Conservation (phyloP, 345 rosid genomes). For the Firmiana major region DNA sequence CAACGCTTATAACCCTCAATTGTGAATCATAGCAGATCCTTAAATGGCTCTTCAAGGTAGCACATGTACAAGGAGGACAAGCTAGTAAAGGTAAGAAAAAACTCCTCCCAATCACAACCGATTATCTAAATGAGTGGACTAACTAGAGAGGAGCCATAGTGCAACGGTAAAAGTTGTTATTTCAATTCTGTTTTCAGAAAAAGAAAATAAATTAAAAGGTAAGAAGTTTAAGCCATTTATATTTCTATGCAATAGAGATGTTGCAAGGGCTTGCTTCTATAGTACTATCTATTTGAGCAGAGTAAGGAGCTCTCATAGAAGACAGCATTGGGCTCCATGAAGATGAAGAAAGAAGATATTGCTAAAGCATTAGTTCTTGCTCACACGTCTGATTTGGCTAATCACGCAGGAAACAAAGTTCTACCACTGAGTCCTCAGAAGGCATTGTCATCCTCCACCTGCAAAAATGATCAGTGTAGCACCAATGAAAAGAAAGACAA, state of each 20-base stretch:
- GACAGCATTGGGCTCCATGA: slow-evolving; percentile 33
- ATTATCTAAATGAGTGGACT: neutral
- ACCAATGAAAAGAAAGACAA: slow-evolving; percentile 32
- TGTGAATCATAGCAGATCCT: slow-evolving; percentile 54
- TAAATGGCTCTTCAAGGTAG: slow-evolving; percentile 45
- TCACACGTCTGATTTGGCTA: slow-evolving; percentile 26
- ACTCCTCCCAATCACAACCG: neutral
- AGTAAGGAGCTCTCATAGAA: slow-evolving; percentile 16
- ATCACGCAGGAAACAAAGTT: slow-evolving; percentile 45
- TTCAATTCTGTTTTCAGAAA: slow-evolving; percentile 24
- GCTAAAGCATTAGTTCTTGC: neutral
- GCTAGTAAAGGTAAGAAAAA: slow-evolving; percentile 22
- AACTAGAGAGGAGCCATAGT: no score
- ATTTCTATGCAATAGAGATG: slow-evolving; percentile 52
- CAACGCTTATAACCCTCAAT: neutral
- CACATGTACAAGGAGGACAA: slow-evolving; percentile 33
- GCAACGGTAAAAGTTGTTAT: no score
- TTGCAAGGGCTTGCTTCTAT: slow-evolving; percentile 55
- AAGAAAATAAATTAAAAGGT: slow-evolving; percentile 18
- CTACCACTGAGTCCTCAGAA: slow-evolving; percentile 36
- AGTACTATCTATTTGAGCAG: slow-evolving; percentile 47
- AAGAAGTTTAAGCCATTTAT: slow-evolving; percentile 25
- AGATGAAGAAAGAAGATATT: slow-evolving; percentile 49
- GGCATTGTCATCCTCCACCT: slow-evolving; percentile 22
- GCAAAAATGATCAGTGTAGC: slow-evolving; percentile 18